Evolutionary conservation across 1,139 yeast genomes (phyloP).

Genomic region (Protomyces arabidopsidicola): DNA sequence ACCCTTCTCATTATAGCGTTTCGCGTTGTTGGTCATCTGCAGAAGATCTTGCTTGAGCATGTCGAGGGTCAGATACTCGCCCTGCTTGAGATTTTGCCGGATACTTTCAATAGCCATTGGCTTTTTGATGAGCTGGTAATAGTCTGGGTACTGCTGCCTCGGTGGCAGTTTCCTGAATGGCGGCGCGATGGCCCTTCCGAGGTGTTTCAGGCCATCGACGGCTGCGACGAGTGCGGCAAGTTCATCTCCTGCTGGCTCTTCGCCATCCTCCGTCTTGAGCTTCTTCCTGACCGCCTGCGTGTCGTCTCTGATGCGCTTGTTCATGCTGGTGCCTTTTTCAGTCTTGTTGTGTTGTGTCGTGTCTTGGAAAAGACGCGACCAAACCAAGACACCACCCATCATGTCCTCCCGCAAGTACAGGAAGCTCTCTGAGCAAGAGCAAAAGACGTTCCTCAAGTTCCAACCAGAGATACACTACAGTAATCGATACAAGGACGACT

Average conservation of each 20-base stretch:
- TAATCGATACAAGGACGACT: slow-evolving; percentile 82
- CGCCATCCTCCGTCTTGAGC: slow-evolving; percentile 13
- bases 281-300: slow-evolving; percentile 16
- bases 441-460: slow-evolving; percentile 81
- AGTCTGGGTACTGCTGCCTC: slow-evolving; percentile 74
- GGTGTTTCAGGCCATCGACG: slow-evolving; percentile 18
- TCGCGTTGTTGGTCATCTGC: slow-evolving; percentile 76
- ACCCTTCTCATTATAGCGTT: slow-evolving; percentile 85
- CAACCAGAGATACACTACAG: slow-evolving; percentile 94
- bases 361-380: neutral
- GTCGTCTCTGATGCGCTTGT: slow-evolving; percentile 5
- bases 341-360: neutral
- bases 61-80: slow-evolving; percentile 39
- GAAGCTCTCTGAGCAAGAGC: slow-evolving; percentile 69
- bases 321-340: neutral
- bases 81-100: slow-evolving; percentile 27
- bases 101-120: slow-evolving; percentile 43
- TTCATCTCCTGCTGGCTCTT: slow-evolving; percentile 6
- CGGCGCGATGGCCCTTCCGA: slow-evolving; percentile 36
- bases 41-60: slow-evolving; percentile 69
- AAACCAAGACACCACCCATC: neutral
- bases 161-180: slow-evolving; percentile 68
- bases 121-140: slow-evolving; percentile 53
- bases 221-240: slow-evolving; percentile 3
- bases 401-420: slow-evolving; percentile 3